phyloP scores from a whole-genome alignment of 2,329 filamentous ascomycete species.

The Mycosphaerella sp. region DNA sequence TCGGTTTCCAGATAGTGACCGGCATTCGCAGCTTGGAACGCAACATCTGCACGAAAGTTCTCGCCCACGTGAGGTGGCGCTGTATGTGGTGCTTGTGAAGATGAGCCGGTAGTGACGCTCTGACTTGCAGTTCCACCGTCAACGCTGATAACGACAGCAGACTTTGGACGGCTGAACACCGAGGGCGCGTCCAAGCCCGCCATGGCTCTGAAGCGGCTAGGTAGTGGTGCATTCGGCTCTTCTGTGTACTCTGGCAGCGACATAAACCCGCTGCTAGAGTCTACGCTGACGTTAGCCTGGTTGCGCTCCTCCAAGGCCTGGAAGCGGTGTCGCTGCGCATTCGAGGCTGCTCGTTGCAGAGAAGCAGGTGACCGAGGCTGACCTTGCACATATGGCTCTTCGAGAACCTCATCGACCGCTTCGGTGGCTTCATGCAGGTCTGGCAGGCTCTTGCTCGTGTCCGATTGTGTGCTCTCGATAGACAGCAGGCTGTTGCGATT shows the following conservation, averaged over 20 bases:
- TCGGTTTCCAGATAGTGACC: not conserved
- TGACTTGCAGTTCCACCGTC: conserved; percentile 6
- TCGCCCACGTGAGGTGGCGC: conserved; percentile 24
- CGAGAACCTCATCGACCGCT: conserved; percentile 24
- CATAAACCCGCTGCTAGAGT: conserved; percentile 76
- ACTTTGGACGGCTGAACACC: conserved; percentile 15
- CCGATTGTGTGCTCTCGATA: conserved; percentile 26
- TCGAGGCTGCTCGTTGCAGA: conserved; percentile 46
- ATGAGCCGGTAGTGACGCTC: not conserved
- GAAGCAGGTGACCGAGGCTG: conserved; percentile 33
- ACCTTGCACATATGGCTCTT: conserved; percentile 34
- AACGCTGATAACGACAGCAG: conserved; percentile 15
- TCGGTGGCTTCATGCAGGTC: conserved; percentile 32
- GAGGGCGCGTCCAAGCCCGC: conserved; percentile 33
- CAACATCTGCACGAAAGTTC: conserved; percentile 25
- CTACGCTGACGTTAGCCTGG: conserved; percentile 40
- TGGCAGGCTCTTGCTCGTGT: conserved; percentile 27
- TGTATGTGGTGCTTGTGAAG: conserved; percentile 17
- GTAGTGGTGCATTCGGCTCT: conserved; percentile 43
- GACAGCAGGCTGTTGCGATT: conserved; percentile 25
- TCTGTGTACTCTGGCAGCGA: conserved; percentile 72
- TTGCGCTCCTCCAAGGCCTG: conserved; percentile 52
- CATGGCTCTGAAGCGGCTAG: conserved; percentile 33
- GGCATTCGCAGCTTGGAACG: conserved; percentile 22
- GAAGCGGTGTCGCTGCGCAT: conserved; percentile 64